Conservation (phyloP, 2,329 filamentous ascomycete genomes). For the Calycina herbarum region DNA sequence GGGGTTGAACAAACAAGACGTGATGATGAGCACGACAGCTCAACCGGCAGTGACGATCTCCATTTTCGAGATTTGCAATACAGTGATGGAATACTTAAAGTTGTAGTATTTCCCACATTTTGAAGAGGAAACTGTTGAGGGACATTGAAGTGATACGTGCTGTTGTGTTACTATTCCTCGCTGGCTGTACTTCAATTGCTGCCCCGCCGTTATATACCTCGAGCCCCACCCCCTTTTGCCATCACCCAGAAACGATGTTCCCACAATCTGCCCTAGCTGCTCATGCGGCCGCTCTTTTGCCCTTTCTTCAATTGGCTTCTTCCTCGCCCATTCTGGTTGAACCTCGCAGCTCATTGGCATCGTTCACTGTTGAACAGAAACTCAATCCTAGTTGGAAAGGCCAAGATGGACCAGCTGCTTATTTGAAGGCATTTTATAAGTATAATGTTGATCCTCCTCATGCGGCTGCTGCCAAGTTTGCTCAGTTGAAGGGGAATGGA, state of each 20-base stretch:
- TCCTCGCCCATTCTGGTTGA: slow-evolving; percentile 5
- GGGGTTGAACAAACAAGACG: slow-evolving; percentile 2
- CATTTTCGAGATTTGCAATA: neutral
- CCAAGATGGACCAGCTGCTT: slow-evolving; percentile 9
- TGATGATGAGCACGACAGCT: slow-evolving; percentile 2
- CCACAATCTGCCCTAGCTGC: slow-evolving; percentile 5
- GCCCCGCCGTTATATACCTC: neutral
- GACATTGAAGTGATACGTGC: neutral
- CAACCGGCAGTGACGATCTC: slow-evolving; percentile 7
- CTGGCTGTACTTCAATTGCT: neutral
- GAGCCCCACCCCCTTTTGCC: slow-evolving; percentile 9
- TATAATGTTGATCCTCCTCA: slow-evolving; percentile 11
- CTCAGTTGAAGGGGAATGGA: neutral
- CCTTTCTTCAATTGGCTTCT: slow-evolving; percentile 9
- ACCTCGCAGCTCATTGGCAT: neutral
- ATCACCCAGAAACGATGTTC: slow-evolving; percentile 9
- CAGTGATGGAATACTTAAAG: neutral
- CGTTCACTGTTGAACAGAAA: slow-evolving; percentile 10
- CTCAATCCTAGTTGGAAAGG: slow-evolving; percentile 8
- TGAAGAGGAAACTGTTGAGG: neutral
- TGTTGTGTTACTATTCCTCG: neutral
- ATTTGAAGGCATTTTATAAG: slow-evolving; percentile 10
- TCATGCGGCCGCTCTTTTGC: slow-evolving; percentile 7
- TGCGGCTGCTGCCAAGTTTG: neutral
- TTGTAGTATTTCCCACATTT: neutral